Evolutionary conservation across 352 stramenopile genomes (phyloP).

Genomic region (Globisporangium spinosum): DNA sequence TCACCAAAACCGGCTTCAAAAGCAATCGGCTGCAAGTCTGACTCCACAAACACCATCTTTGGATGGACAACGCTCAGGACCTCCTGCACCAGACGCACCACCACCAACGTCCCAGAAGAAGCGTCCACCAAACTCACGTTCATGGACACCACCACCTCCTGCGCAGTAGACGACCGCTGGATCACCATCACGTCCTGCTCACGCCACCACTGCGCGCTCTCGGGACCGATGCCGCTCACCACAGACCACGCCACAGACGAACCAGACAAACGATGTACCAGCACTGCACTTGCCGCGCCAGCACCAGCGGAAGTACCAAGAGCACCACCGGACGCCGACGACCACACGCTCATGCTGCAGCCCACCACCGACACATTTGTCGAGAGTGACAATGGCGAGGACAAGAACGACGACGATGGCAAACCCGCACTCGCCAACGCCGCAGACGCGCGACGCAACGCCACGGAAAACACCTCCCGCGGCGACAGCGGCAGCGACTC

Average conservation of each 20-base stretch:
- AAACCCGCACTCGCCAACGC: neutral
- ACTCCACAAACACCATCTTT: slow-evolving; percentile 12
- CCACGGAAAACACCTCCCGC: slow-evolving; percentile 18
- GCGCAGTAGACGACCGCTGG: slow-evolving; percentile 23
- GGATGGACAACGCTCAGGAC: slow-evolving; percentile 21
- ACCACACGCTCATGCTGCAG: slow-evolving; percentile 15
- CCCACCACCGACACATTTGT: slow-evolving; percentile 15
- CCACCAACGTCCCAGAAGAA: slow-evolving; percentile 18
- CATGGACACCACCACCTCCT: slow-evolving; percentile 23
- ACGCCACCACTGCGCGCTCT: slow-evolving; percentile 22
- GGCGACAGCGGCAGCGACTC: slow-evolving; percentile 24
- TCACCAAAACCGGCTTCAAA: too few relatives aligned
- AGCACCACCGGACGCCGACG: too few relatives aligned
- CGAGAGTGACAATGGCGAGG: neutral
- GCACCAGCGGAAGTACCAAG: too few relatives aligned
- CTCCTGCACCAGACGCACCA: slow-evolving; percentile 28
- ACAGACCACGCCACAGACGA: too few relatives aligned
- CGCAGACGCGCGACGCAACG: slow-evolving; percentile 15
- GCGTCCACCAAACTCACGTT: slow-evolving; percentile 35
- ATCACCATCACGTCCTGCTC: slow-evolving; percentile 21
- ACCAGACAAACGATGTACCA: too few relatives aligned
- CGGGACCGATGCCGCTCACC: slow-evolving; percentile 5
- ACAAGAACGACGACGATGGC: neutral
- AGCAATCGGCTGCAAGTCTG: neutral
- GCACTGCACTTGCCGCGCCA: too few relatives aligned